phyloP scores from a whole-genome alignment of 495 filamentous ascomycete genomes.

The Neurospora africana region DNA sequence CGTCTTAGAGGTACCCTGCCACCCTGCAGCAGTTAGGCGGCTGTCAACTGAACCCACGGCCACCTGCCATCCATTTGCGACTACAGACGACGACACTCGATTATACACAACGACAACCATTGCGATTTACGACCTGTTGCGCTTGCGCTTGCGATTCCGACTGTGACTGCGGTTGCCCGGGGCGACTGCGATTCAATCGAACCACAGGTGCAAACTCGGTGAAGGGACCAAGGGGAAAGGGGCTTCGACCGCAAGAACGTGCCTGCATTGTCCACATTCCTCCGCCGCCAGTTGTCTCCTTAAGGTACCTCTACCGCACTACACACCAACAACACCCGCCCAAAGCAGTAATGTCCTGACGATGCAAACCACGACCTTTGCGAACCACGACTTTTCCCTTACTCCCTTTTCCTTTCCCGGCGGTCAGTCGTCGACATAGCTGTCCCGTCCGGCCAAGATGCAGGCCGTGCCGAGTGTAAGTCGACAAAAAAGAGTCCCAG shows the following conservation, averaged over 20 bases:
- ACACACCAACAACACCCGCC: background rate
- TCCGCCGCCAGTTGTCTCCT: slow-evolving; percentile 3
- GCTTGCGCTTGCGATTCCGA: background rate
- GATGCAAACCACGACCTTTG: slow-evolving; percentile 26
- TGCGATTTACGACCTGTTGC: background rate
- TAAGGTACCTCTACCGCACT: too few relatives aligned
- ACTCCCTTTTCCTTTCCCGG: slow-evolving; percentile 26
- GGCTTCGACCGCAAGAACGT: slow-evolving; percentile 11
- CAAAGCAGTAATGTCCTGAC: slow-evolving; percentile 25
- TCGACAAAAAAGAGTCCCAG: slow-evolving; percentile 11
- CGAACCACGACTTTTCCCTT: slow-evolving; percentile 27
- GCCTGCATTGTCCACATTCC: slow-evolving; percentile 21
- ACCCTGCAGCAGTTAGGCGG: background rate
- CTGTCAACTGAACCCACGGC: background rate
- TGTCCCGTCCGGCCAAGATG: slow-evolving; percentile 35
- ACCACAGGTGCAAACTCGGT: background rate
- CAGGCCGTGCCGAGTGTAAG: slow-evolving; percentile 57
- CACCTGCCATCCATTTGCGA: background rate
- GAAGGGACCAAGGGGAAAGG: background rate
- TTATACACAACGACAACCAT: background rate
- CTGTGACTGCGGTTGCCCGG: background rate
- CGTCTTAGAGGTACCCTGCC: background rate
- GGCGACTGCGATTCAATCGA: background rate
- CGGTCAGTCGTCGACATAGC: slow-evolving; percentile 29
- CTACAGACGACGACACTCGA: background rate